A percentile compares a stretch with the other conserved stretches of the same genome.
Evolutionary conservation across 495 filamentous ascomycete genomes (phyloP).

Genomic region (Melanomma pulvis-pyrius): DNA sequence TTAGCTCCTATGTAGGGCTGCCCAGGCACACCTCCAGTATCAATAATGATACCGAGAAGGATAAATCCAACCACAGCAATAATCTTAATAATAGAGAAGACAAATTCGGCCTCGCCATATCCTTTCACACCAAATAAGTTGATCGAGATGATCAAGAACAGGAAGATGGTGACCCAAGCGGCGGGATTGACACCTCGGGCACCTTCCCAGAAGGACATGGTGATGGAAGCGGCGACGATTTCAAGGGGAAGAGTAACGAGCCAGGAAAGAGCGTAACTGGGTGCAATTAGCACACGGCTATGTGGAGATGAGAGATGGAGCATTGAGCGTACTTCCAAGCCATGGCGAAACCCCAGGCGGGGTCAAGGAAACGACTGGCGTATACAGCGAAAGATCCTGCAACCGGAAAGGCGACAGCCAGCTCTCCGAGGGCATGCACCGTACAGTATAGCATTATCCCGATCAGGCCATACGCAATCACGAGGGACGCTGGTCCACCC

Average conservation of each 20-base stretch:
- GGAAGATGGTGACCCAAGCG: slow-evolving; percentile 70
- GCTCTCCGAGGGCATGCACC: slow-evolving; percentile 87
- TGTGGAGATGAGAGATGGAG: neutral
- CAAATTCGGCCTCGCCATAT: slow-evolving; percentile 50
- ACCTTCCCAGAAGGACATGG: slow-evolving; percentile 80
- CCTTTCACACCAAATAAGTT: slow-evolving; percentile 49
- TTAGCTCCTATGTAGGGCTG: slow-evolving; percentile 65
- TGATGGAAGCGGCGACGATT: slow-evolving; percentile 91
- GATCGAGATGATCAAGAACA: slow-evolving; percentile 43
- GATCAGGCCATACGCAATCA: slow-evolving; percentile 83
- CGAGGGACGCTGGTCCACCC: slow-evolving; percentile 83
- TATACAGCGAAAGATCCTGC: slow-evolving; percentile 92
- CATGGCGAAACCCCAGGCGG: slow-evolving; percentile 98
- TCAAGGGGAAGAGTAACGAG: slow-evolving; percentile 85
- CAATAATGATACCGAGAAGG: slow-evolving; percentile 47
- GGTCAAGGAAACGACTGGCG: slow-evolving; percentile 88
- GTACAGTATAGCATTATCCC: slow-evolving; percentile 91
- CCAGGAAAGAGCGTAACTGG: slow-evolving; percentile 90
- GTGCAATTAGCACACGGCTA: neutral
- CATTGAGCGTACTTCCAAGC: slow-evolving; percentile 76
- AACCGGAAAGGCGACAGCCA: slow-evolving; percentile 88
- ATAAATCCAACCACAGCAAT: slow-evolving; percentile 65
- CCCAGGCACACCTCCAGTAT: slow-evolving; percentile 67
- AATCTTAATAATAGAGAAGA: slow-evolving; percentile 64
- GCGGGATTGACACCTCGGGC: slow-evolving; percentile 59